These are phyloP conservation scores for Candida germanica DNA, from an alignment of 805 yeast species.

Conservation along the genomic window DNA sequence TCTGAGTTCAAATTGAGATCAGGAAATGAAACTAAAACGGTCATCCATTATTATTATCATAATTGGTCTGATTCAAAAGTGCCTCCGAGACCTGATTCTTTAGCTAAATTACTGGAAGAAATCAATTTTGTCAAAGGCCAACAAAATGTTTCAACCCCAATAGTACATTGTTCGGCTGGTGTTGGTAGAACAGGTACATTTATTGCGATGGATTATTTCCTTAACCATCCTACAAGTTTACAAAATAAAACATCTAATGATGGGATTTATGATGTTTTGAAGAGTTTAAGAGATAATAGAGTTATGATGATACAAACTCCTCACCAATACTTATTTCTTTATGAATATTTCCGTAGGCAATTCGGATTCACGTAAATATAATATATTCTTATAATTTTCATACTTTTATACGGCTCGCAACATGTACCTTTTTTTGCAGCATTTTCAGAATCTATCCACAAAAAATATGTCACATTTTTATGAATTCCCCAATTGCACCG, in stretches of 20 bases:
- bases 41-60: constrained; percentile 39
- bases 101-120: constrained; percentile 23
- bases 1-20: constrained; percentile 25
- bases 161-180: constrained; percentile 47
- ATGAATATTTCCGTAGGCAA: constrained; percentile 20
- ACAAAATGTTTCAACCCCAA: constrained; percentile 16
- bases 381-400: too few species aligned
- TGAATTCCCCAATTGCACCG: too few species aligned
- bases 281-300: constrained; percentile 27
- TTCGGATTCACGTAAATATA: background rate
- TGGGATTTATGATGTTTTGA: constrained; percentile 26
- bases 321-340: constrained; percentile 35
- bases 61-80: constrained; percentile 45
- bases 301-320: constrained; percentile 46
- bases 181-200: constrained; percentile 46
- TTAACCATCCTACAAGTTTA: constrained; percentile 11
- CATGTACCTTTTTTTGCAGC: constrained; percentile 5
- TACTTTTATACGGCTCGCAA: too few species aligned
- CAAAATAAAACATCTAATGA: constrained; percentile 15
- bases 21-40: constrained; percentile 19
- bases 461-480: too few species aligned
- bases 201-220: constrained; percentile 34
- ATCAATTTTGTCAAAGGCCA: constrained; percentile 12
- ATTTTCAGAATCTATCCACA: background rate
- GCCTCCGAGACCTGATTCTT: constrained; percentile 33